Conservation (phyloP, 2,329 filamentous ascomycete genomes). For the Talaromyces sp. region DNA sequence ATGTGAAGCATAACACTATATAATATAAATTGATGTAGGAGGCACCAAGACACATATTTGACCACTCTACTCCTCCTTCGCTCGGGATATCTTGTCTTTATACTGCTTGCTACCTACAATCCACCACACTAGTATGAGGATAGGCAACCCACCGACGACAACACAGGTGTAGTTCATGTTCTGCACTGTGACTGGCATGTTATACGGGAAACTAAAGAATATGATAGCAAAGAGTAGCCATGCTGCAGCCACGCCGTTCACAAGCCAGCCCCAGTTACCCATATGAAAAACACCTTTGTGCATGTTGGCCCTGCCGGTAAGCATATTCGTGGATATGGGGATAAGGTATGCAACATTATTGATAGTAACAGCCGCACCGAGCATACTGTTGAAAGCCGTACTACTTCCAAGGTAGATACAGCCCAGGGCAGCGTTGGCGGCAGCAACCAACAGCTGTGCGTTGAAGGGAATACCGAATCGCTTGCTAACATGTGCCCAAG, state of each 20-base stretch:
- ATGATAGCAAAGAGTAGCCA: slow-evolving; percentile 49
- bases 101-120: slow-evolving; percentile 22
- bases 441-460: slow-evolving; percentile 49
- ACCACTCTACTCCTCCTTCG: slow-evolving; percentile 33
- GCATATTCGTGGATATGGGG: slow-evolving; percentile 44
- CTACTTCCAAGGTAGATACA: slow-evolving; percentile 63
- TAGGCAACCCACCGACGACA: slow-evolving; percentile 39
- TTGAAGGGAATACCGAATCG: slow-evolving; percentile 48
- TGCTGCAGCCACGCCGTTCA: slow-evolving; percentile 42
- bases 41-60: not conserved
- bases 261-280: slow-evolving; percentile 36
- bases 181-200: slow-evolving; percentile 31
- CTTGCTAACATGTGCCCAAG: slow-evolving; percentile 39
- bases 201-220: slow-evolving; percentile 44
- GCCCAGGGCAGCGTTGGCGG: slow-evolving; percentile 54
- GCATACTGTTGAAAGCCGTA: slow-evolving; percentile 60
- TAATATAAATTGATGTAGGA: too few relatives aligned
- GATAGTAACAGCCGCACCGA: slow-evolving; percentile 31
- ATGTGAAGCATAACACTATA: too few relatives aligned
- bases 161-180: slow-evolving; percentile 51
- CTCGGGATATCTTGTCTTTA: slow-evolving; percentile 19
- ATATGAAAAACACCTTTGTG: slow-evolving; percentile 44
- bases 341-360: slow-evolving; percentile 45
- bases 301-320: slow-evolving; percentile 42
- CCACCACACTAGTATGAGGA: slow-evolving; percentile 41